Conservation (phyloP, 495 filamentous ascomycete genomes). For the Hyaloscypha bicolor region DNA sequence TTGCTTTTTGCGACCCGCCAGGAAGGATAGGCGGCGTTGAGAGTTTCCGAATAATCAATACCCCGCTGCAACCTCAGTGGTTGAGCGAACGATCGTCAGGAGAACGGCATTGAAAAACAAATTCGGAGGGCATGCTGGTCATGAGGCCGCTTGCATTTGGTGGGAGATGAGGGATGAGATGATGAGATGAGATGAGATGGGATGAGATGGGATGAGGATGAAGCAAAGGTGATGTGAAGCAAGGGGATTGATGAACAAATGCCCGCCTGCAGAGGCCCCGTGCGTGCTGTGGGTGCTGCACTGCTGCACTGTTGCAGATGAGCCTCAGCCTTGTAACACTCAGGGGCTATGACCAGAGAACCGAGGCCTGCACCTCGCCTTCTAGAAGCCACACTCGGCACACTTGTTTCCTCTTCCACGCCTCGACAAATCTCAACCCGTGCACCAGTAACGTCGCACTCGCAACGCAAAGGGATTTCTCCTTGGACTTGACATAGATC, state of each 20-base stretch:
- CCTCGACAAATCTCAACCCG: background rate
- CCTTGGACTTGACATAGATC: background rate
- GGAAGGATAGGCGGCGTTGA: background rate
- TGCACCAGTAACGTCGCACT: background rate
- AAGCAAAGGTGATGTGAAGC: slow-evolving; percentile 17
- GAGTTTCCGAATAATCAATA: background rate
- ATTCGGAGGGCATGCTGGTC: background rate
- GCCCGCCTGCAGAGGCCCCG: slow-evolving; percentile 23
- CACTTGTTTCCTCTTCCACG: background rate
- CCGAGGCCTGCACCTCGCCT: background rate
- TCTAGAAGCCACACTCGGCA: background rate
- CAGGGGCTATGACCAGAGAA: background rate
- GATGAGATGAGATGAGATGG: background rate
- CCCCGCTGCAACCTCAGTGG: background rate
- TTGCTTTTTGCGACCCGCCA: background rate
- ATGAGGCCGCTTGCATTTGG: background rate
- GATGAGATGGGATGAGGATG: background rate
- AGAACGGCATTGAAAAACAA: background rate
- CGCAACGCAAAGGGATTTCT: background rate
- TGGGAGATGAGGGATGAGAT: background rate
- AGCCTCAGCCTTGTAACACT: slow-evolving; percentile 26
- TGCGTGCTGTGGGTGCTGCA: slow-evolving; percentile 6
- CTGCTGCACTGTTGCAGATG: too few species aligned
- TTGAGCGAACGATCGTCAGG: background rate
- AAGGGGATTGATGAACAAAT: background rate